Base-by-base conservation (phyloP, 139 green algal species). In the Coccomyxa sp. region DNA sequence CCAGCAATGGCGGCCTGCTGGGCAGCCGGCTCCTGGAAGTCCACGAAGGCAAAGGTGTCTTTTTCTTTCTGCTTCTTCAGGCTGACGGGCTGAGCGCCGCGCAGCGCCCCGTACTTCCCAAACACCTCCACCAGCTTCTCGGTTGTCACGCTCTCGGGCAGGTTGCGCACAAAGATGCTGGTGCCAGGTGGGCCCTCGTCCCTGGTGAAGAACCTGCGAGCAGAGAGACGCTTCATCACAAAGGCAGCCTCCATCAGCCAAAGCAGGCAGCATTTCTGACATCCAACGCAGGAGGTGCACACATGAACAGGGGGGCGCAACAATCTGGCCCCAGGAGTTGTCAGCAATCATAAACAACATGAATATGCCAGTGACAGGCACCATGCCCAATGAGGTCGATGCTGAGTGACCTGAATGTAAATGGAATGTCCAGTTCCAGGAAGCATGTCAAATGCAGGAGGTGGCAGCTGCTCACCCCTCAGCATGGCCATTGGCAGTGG, bases 41-140 rank as follows among this genome's bases (percentile, higher is more conserved):
- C 79, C 8, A 90, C 79, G 58, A 92, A 92, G 8, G 88, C 88
- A 71, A 85, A 91, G 34, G 37, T 81, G 70, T 88, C 81, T 54
- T 76, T 81, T 68, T 79, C 83, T 35, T 81, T 82, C 37, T 82
- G 78, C 27, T 64, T 72, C 82, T 92, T 92, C 22, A 92, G 74
- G 35, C 80, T 89, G 24, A 90, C 79, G 31, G 72, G 82, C 12
- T 79, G 71, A 27, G 40, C 39, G 12, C 72, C 77, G 39, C 31
- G 18, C 50, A 90, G n/a, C 35, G 83, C 31, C 7, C 86, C 81
- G 34, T 88, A 87, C 36, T 68, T n/a, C 4, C 40, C 24, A 35
- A 90, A 83, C 12, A 37, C 74, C 54, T 78, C 73, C 10, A 69
- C 76, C 73, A 90, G 79, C 82, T 86, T 71, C 33, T 82, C 72